Evolutionary conservation across 1,284 basidiomycete genomes (phyloP), one percentile per base, ranked within the genome.

Genomic region (Boletus albobrunnescens): DNA sequence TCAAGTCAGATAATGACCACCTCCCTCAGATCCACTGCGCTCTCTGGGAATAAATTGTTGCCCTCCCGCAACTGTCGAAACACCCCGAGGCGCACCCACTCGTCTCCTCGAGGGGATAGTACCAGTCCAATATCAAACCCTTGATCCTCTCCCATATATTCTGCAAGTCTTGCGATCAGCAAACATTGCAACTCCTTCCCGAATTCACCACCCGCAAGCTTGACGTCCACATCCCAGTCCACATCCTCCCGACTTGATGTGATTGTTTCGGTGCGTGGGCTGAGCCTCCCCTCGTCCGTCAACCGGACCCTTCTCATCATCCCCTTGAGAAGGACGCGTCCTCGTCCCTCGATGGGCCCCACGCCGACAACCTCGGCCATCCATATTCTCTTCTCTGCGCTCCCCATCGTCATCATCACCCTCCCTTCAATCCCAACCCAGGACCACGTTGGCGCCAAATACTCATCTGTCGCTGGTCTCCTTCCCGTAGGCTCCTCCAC

Each of bases 371-470:
- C 22, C 36, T 37, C 27, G 2, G n/a, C 30, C 40, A 41, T 32
- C 30, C 40, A 37, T 12, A 8, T 17, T 8, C 28, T 23, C 28
- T 26, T 38, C 13, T 44, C 28, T 38, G 16, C 36, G 28, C 22
- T 19, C 20, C 43, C n/a, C 8, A 24, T 44, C 28, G 8, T 16
- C 35, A 28, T 36, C 42, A 36, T 36, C 33, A 28, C 33, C 36
- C 28, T 30, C 11, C 43, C 43, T 30, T 31, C 22, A 11, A 42
- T 42, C 23, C 41, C 41, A 26, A 26, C 31, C 41, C 30, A 42
- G 8, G 40, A 33, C 41, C 41, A 42, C 12, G 31, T 42, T 11
- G 31, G 41, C 8, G 31, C 31, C 31, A 42, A 19, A n/a, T 42
- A 42, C 16, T 33, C 6, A 16, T 33, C 31, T 17, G 31, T 41